phyloP scores from a whole-genome alignment of 805 yeast species.

The Starmerella ratchasimensis region DNA sequence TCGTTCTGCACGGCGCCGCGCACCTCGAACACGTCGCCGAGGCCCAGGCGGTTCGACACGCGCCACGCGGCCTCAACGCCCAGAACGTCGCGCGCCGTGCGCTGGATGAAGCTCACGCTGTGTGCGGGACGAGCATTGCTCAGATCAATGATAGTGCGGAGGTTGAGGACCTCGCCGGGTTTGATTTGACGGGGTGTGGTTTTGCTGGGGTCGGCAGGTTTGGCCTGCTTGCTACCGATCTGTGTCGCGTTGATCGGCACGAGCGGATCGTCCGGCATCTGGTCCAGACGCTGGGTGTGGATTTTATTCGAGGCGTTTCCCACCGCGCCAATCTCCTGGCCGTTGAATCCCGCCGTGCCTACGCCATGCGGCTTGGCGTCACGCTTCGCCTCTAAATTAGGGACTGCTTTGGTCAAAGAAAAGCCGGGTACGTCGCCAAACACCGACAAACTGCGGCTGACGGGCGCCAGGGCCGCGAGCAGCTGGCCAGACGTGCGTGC shows the following conservation, averaged over 20 bases:
- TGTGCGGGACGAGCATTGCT: constrained; percentile 10
- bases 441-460: constrained; percentile 16
- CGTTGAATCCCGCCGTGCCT: background rate
- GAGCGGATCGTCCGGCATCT: no score
- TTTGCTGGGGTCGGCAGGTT: no score
- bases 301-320: no score
- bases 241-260: no score
- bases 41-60: constrained; percentile 16
- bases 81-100: constrained; percentile 12
- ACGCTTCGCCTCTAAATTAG: background rate
- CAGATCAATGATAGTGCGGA: constrained; percentile 15
- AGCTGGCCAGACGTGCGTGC: constrained; percentile 19
- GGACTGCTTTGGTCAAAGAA: background rate
- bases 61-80: constrained; percentile 10
- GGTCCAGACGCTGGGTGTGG: background rate
- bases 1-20: constrained; percentile 13
- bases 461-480: constrained; percentile 19
- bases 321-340: no score
- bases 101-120: constrained; percentile 8
- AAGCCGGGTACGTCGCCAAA: constrained; percentile 16
- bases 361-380: background rate
- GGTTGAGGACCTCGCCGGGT: constrained; percentile 3
- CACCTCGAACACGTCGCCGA: constrained; percentile 18
- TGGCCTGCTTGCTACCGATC: no score
- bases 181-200: no score